A percentile compares a stretch with the other conserved stretches of the same genome.
phyloP scores from a whole-genome alignment of 345 rosid species.

The Geranium brycei region DNA sequence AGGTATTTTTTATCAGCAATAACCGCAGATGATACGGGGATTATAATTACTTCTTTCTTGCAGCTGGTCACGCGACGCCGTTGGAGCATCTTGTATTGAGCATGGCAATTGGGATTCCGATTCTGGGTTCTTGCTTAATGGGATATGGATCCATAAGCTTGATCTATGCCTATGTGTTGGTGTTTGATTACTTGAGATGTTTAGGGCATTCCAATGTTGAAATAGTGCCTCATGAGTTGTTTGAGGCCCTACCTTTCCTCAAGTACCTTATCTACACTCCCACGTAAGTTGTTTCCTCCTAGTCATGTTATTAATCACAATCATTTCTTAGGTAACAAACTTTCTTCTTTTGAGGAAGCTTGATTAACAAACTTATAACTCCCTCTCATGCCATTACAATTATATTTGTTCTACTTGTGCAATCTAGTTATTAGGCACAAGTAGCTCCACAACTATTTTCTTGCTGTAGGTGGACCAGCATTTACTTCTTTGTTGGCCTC shows the following conservation, averaged over 20 bases:
- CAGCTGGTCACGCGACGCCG: constrained; percentile 61
- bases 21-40: too few species aligned
- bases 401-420: neutral
- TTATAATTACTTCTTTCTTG: neutral
- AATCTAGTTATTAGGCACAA: neutral
- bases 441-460: neutral
- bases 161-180: constrained; percentile 43
- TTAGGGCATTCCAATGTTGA: constrained; percentile 82
- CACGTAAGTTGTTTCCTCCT: constrained; percentile 36
- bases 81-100: constrained; percentile 55
- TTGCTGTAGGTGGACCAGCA: neutral
- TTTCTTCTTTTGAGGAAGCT: neutral
- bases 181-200: constrained; percentile 68
- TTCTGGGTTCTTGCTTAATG: constrained; percentile 44
- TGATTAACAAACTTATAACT: neutral
- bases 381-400: too few species aligned
- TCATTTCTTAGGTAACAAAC: neutral
- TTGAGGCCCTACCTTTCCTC: constrained; percentile 45
- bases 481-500: neutral
- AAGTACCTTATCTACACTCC: constrained; percentile 75
- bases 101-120: constrained; percentile 49
- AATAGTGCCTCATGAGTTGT: constrained; percentile 45
- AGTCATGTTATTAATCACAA: neutral
- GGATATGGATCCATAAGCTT: constrained; percentile 53
- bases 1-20: constrained; percentile 22